A percentile compares a stretch with the other conserved stretches of the same genome.
phyloP scores from a whole-genome alignment of 371 early-diverging fungal genomes.

The Saksenaea oblongispora region DNA sequence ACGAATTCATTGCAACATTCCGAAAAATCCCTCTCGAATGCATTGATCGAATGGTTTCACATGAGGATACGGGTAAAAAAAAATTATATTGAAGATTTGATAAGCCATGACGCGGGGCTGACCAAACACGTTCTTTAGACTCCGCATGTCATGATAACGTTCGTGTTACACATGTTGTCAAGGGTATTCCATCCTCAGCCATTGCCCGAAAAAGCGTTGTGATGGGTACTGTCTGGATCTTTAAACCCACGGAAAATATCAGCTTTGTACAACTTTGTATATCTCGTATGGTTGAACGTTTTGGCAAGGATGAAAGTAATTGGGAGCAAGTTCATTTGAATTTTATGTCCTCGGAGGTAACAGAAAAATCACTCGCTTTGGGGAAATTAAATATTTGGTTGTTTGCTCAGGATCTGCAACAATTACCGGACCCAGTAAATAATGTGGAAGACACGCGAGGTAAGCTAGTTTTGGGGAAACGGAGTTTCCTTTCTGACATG shows the following conservation, averaged over 20 bases:
- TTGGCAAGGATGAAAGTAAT: conserved; percentile 76
- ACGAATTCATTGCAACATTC: conserved; percentile 88
- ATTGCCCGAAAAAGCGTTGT: conserved; percentile 83
- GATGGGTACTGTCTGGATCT: conserved; percentile 92
- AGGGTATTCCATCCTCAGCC: conserved; percentile 72
- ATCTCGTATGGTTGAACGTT: conserved; percentile 86
- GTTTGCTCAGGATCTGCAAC: background rate
- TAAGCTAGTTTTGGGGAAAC: background rate
- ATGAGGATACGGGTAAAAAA: conserved; percentile 27
- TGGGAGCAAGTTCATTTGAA: conserved; percentile 76
- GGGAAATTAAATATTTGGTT: background rate
- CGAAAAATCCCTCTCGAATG: conserved; percentile 68
- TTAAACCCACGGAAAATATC: conserved; percentile 59
- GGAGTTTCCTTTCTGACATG: background rate
- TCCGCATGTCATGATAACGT: conserved; percentile 19
- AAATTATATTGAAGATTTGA: background rate
- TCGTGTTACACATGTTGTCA: conserved; percentile 29
- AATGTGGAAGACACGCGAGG: background rate
- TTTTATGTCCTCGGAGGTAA: conserved; percentile 26
- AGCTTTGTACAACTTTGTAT: conserved; percentile 68
- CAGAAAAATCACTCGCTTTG: background rate
- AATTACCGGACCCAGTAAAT: background rate
- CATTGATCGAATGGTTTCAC: conserved; percentile 56
- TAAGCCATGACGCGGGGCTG: background rate
- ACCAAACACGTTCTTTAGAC: background rate